Percentiles rank a stretch among this genome's conserved stretches.
Evolutionary conservation across 202 grass and related monocot genomes (phyloP).

Genomic region (Musa balbisiana): DNA sequence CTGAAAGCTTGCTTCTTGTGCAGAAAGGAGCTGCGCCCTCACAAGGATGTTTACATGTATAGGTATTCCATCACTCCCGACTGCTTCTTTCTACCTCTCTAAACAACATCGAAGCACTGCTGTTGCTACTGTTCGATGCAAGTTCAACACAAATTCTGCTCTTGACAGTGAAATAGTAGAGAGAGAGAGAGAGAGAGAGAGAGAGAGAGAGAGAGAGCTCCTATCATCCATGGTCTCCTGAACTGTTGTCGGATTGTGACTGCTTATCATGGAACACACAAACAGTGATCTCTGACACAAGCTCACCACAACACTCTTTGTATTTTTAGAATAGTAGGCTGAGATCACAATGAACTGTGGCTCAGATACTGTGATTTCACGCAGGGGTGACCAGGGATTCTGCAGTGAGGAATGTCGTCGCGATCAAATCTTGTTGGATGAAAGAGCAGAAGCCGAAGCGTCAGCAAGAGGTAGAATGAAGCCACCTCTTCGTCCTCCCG

Average conservation of each 20-base stretch:
- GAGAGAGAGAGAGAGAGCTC: too few relatives aligned
- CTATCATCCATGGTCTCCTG: too few relatives aligned
- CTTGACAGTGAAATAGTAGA: too few relatives aligned
- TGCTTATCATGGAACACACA: too few relatives aligned
- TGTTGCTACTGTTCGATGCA: too few relatives aligned
- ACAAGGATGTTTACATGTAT: conserved; percentile 55
- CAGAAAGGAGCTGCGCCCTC: conserved; percentile 35
- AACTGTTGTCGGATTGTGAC: too few relatives aligned
- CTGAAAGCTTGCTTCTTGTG: conserved; percentile 42
- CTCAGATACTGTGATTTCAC: neutral
- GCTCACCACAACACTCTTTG: too few relatives aligned
- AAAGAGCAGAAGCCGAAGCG: conserved; percentile 20
- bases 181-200: too few relatives aligned
- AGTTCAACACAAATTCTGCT: too few relatives aligned
- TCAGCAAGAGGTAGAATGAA: conserved; percentile 3
- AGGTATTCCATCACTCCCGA: conserved; percentile 20
- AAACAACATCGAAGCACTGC: too few relatives aligned
- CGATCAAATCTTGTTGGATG: conserved; percentile 33
- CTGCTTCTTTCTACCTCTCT: neutral
- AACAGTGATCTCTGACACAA: too few relatives aligned
- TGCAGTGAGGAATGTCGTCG: conserved; percentile 50
- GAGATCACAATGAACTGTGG: neutral
- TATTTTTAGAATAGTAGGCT: neutral
- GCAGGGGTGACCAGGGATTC: conserved; percentile 52
- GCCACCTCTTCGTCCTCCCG: neutral